Evolutionary conservation across 2,329 filamentous ascomycete genomes (phyloP), one percentile per base, ranked within the genome.

Genomic region (Fusarium paranaense): DNA sequence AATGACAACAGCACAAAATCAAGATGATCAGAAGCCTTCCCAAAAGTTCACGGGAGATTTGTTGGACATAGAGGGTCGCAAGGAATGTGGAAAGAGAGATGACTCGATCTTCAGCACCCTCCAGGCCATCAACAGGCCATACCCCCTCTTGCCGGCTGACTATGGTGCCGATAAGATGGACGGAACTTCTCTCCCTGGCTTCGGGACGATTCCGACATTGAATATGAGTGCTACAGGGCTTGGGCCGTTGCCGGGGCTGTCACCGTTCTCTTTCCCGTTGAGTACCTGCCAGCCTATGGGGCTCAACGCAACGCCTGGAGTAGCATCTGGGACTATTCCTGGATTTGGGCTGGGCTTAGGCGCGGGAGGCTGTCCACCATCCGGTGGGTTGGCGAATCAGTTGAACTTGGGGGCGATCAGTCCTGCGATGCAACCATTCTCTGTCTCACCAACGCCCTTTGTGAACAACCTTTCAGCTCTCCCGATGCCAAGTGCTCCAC

Each of bases 311-410:
- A 32, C 18, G 10, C 61, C 47, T 32, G 62, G 50, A 18, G 25
- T 58, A 30, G 13, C 61, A 30, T 33, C 71, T 66, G 65, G 37
- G 27, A 27, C 62, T n/a, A 35, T 69, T 16, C 40, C 71, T 56
- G 42, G 64, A 10, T n/a, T 72, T 62, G 65, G 56, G 8, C 33
- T 64, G n/a, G 40, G 42, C 14, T 13, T 60, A 33, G 20, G 37
- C 18, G 42, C 38, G 27, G 60, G 47, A 32, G 62, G 59, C 27
- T 52, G 38, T 45, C 52, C 47, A 37, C 25, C 57, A 20, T 18
- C 63, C 38, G 13, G 40, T 20, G 30, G 33, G 16, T 52, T 70
- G 11, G 40, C 62, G 27, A 70, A 57, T 38, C 69, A 66, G 20
- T 38, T 56, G 20, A 57, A 38, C 25, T 20, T 35, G 9, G 22